phyloP scores from a whole-genome alignment of 2,329 filamentous ascomycete species.

The Metarhizium album region DNA sequence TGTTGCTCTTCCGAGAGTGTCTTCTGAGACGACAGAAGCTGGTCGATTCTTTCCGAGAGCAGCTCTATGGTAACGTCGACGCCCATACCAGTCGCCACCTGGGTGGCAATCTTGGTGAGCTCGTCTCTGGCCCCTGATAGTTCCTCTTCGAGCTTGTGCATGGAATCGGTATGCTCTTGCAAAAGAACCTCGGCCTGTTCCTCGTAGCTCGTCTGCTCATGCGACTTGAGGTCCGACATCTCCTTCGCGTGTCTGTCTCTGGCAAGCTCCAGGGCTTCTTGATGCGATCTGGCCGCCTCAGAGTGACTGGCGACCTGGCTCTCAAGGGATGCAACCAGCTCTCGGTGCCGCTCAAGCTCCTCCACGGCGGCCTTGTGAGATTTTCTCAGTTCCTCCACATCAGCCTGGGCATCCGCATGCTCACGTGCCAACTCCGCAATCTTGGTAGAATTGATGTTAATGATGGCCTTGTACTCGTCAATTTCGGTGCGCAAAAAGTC shows the following conservation, averaged over 20 bases:
- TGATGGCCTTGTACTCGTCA: conserved; percentile 67
- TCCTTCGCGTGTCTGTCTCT: conserved; percentile 39
- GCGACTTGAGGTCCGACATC: conserved; percentile 35
- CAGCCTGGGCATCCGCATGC: conserved; percentile 52
- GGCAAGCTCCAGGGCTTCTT: conserved; percentile 39
- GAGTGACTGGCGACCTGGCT: conserved; percentile 51
- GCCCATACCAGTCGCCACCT: conserved; percentile 49
- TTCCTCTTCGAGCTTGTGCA: conserved; percentile 48
- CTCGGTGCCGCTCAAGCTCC: conserved; percentile 34
- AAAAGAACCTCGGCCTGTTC: conserved; percentile 47
- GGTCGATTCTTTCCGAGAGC: conserved; percentile 50
- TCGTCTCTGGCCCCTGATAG: conserved; percentile 56
- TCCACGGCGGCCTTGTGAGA: conserved; percentile 41
- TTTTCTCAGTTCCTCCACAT: conserved; percentile 56
- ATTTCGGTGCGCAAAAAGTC: conserved; percentile 60
- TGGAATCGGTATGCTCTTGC: conserved; percentile 46
- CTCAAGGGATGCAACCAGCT: conserved; percentile 42
- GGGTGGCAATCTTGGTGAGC: conserved; percentile 51
- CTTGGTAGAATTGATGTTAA: conserved; percentile 56
- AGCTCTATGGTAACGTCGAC: conserved; percentile 58
- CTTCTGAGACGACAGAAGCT: conserved; percentile 47
- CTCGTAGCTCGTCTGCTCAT: conserved; percentile 45
- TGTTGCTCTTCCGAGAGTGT: conserved; percentile 48
- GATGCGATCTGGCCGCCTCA: conserved; percentile 42
- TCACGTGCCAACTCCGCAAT: conserved; percentile 66